phyloP scores from a whole-genome alignment of 2,329 filamentous ascomycete genomes.

The Annulohypoxylon truncatum region DNA sequence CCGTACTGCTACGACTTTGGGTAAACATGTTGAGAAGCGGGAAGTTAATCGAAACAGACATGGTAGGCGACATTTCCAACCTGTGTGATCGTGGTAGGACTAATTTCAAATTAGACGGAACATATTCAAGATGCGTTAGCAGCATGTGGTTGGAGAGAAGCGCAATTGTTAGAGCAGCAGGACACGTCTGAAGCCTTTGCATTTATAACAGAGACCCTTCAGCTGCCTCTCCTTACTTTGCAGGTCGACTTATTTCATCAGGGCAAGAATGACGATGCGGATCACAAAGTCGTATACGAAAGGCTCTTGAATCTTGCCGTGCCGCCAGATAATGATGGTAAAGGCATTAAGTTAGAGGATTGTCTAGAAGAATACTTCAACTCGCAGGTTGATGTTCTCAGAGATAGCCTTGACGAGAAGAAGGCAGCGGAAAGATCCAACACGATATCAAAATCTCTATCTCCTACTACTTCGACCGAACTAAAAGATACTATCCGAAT shows the following conservation, averaged over 20 bases:
- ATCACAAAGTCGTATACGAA: slow-evolving; percentile 96
- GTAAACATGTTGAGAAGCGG: slow-evolving; percentile 91
- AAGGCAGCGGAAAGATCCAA: slow-evolving; percentile 52
- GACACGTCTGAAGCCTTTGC: slow-evolving; percentile 96
- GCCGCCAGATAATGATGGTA: slow-evolving; percentile 77
- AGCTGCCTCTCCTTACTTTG: slow-evolving; percentile 86
- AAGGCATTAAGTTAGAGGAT: slow-evolving; percentile 83
- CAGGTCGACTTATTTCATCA: slow-evolving; percentile 97
- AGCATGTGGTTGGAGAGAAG: slow-evolving; percentile 90
- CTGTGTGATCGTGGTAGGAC: slow-evolving; percentile 18
- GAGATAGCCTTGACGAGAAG: slow-evolving; percentile 71
- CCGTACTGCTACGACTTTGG: slow-evolving; percentile 86
- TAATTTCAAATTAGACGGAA: slow-evolving; percentile 70
- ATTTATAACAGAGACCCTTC: slow-evolving; percentile 90
- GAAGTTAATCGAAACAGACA: slow-evolving; percentile 84
- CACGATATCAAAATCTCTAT: slow-evolving; percentile 49
- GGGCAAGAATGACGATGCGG: slow-evolving; percentile 84
- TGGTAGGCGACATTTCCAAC: slow-evolving; percentile 65
- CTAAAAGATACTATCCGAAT: slow-evolving; percentile 51
- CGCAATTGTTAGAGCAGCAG: slow-evolving; percentile 81
- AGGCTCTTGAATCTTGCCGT: slow-evolving; percentile 90
- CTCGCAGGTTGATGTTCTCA: slow-evolving; percentile 87
- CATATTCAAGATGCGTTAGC: slow-evolving; percentile 84
- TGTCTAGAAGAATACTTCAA: slow-evolving; percentile 97
- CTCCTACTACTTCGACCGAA: slow-evolving; percentile 40